A percentile compares a stretch with the other conserved stretches of the same genome.
Conservation (phyloP, 169 alveolate genomes). For the Ophryocystis elektroscirrha region DNA sequence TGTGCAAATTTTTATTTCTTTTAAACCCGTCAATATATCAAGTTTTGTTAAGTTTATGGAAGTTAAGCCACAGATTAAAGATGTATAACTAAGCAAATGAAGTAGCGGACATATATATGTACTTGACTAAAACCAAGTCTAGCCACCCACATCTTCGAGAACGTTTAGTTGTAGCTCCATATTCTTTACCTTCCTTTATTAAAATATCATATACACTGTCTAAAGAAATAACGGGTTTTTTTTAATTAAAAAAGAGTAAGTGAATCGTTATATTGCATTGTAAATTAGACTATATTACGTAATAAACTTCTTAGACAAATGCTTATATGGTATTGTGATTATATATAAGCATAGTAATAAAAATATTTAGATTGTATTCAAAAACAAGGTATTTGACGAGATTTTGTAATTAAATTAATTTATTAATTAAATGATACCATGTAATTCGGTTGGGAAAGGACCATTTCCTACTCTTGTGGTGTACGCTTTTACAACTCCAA, state of each 20-base stretch:
- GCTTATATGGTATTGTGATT: neutral
- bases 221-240: neutral
- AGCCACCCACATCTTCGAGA: conserved; percentile 89
- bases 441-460: conserved; percentile 76
- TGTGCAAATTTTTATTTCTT: conserved; percentile 25
- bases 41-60: conserved; percentile 64
- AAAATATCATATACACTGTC: too few relatives aligned
- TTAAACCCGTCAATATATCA: conserved; percentile 66
- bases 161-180: conserved; percentile 83
- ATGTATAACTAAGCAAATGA: too few relatives aligned
- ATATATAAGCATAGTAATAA: neutral
- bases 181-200: conserved; percentile 44
- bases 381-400: neutral
- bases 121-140: too few relatives aligned
- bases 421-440: conserved; percentile 17
- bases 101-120: too few relatives aligned
- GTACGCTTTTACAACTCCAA: conserved; percentile 72
- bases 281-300: neutral
- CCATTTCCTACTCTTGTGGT: conserved; percentile 90
- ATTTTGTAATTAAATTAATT: neutral
- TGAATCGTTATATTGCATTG: neutral
- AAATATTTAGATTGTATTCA: neutral
- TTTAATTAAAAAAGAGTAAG: neutral
- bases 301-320: neutral
- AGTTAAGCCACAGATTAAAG: too few relatives aligned